Evolutionary conservation across 2,329 filamentous ascomycete genomes (phyloP).

Genomic region (Fusarium illudens): DNA sequence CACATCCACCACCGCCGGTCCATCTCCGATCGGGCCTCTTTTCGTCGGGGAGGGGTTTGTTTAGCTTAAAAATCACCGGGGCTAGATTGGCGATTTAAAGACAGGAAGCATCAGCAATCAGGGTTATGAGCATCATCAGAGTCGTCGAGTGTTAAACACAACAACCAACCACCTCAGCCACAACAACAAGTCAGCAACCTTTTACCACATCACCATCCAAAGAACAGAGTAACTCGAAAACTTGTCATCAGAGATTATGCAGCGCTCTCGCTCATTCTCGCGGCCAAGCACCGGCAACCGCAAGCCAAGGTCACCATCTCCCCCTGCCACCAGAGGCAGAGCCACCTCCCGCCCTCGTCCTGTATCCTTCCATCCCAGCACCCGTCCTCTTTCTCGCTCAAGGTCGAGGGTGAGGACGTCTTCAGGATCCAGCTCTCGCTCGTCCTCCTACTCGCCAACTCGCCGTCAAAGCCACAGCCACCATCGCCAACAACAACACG

Average conservation of each 20-base stretch:
- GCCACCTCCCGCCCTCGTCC: slow-evolving; percentile 28
- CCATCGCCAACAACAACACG: background rate
- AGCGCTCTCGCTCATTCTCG: slow-evolving; percentile 31
- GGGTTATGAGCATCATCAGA: background rate
- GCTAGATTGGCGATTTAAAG: background rate
- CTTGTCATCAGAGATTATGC: slow-evolving; percentile 3
- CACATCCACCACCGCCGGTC: background rate
- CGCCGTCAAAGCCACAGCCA: slow-evolving; percentile 12
- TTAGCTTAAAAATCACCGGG: slow-evolving; percentile 6
- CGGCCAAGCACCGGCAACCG: slow-evolving; percentile 29
- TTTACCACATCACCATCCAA: background rate
- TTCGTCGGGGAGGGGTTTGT: background rate
- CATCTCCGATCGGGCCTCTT: background rate
- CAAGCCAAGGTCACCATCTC: slow-evolving; percentile 17
- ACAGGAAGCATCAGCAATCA: background rate
- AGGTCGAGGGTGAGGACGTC: slow-evolving; percentile 21
- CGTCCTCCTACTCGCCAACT: slow-evolving; percentile 31
- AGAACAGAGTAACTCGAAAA: background rate
- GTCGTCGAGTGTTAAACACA: background rate
- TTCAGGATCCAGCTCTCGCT: slow-evolving; percentile 36
- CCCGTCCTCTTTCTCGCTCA: slow-evolving; percentile 23
- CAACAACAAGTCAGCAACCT: background rate
- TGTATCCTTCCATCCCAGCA: slow-evolving; percentile 6
- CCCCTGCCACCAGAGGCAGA: slow-evolving; percentile 18
- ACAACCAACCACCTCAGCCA: background rate